Evolutionary conservation across 23 red algal genomes (phyloP), one percentile per base, ranked within the genome.

Genomic region (Gracilaria caudata): DNA sequence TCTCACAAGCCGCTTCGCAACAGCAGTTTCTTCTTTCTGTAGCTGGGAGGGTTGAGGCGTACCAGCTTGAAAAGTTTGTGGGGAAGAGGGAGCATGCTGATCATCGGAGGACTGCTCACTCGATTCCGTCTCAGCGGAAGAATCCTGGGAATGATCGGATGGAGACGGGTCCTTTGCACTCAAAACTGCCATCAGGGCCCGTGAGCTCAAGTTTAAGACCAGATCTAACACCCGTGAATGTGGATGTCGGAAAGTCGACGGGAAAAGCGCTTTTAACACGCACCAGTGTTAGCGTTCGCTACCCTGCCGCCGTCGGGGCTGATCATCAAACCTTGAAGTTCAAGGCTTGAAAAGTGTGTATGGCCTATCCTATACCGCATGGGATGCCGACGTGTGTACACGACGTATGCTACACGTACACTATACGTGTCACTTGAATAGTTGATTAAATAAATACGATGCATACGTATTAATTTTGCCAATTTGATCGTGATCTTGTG

Each of bases 1-100:
- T 35, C 36, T 61, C 51, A 40, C 63, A 30, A 86, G 64, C 5
- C 81, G 81, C 20, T 32, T 61, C 11, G 63, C 59, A n/a, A 86
- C 25, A 32, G 58, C 81, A 38, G 51, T 29, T 49, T 86, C 81
- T 28, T 55, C 81, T 11, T 46, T 60, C 28, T 60, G 23, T 29
- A 60, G 57, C 57, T 60, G 57, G 3, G 57, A 28, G 23, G 28
- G 57, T 29, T 60, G 23, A 60, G 57, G 25, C 4, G 57, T 6
- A 28, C 2, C 17, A 29, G 23, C 57, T 7, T 25, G 14, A 16
- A 21, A 4, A 4, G 9, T 8, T 8, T 8, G 17, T 60, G 49
- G 49, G 7, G 49, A 53, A 17, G 49, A 17, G 49, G 49, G 13
- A 45, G 6, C 43, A 53, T 53, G 6, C 13, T 53, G 12, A 7